Base-by-base conservation (phyloP, 2,329 filamentous ascomycete species). In the Penicillium sp. region DNA sequence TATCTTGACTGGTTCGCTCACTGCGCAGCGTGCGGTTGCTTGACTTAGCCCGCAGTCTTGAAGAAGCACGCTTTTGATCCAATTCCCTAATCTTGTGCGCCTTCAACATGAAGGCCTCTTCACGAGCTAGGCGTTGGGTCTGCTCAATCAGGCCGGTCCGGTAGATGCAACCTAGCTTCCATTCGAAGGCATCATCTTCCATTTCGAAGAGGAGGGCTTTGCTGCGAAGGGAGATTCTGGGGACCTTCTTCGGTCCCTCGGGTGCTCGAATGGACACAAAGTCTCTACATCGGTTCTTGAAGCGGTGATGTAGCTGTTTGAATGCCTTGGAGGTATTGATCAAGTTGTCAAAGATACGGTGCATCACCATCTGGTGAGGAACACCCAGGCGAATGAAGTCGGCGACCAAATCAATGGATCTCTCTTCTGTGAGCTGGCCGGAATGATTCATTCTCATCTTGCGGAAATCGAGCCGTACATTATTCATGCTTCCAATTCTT, bases 141-240 rank as follows among this genome's bases (percentile, higher is more conserved):
- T 97, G 92, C 68, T 98, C 93, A 47, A 91, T 76, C 18, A 92
- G 78, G 0, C 95, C 93, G 40, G 89, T 83, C 28, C 92, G 84
- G 68, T 97, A 98, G 44, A 98, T 98, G 64, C 90, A 84, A 13
- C 91, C 89, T 8, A 98, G 76, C 66, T 96, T 97, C 88, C 91
- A 98, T 68, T 98, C 93, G 63, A 98, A 98, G 0, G 89, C 86
- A 43, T 93, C 92, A 66, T 98, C 93, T 71, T 98, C 93, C 31
- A 98, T 78, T 64, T 97, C 92, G 51, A 98, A 92, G 2, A 95
- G 73, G 23, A 98, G 77, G 4, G 87, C 88, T 60, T 88, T 87
- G 47, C 86, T 87, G 44, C 90, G 83, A 8, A 98, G 58, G 0
- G 90, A 92, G 20, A 98, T 76, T 64, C 88, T 92, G 1, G 93